Conservation (phyloP, 192 early-diverging fungal species). For the Jimgerdemannia lactiflua region DNA sequence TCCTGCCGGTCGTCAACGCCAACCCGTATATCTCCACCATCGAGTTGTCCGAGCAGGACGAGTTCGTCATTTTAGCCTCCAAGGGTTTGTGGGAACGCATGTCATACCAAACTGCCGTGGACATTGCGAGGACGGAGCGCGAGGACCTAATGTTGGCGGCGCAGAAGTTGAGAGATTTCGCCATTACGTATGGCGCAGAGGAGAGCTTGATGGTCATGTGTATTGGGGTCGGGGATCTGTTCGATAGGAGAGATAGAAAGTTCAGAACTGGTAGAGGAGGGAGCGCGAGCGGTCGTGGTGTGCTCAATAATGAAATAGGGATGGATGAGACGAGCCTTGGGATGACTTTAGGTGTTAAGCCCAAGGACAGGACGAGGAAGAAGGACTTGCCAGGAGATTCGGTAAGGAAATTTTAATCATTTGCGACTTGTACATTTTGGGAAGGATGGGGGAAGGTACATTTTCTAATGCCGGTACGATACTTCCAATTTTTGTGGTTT, state of each 20-base stretch:
- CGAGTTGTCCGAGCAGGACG: slow-evolving; percentile 75
- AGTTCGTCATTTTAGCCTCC: slow-evolving; percentile 76
- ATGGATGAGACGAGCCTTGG: slow-evolving; percentile 15
- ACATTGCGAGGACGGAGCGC: slow-evolving; percentile 79
- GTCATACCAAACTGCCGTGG: slow-evolving; percentile 77
- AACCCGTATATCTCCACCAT: slow-evolving; percentile 76
- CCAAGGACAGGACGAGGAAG: slow-evolving; percentile 35
- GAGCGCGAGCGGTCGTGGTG: slow-evolving; percentile 19
- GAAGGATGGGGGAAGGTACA: too few relatives aligned
- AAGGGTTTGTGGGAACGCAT: slow-evolving; percentile 76
- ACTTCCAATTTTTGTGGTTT: slow-evolving; percentile 2
- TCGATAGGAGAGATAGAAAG: slow-evolving; percentile 39
- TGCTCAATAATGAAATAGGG: slow-evolving; percentile 12
- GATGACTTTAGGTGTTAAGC: slow-evolving; percentile 17
- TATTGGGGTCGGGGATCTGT: slow-evolving; percentile 80
- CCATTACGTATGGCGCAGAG: slow-evolving; percentile 75
- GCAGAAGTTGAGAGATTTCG: slow-evolving; percentile 83
- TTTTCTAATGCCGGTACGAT: too few relatives aligned
- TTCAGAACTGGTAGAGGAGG: slow-evolving; percentile 19
- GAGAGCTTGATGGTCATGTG: slow-evolving; percentile 87
- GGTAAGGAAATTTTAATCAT: slow-evolving; percentile 25
- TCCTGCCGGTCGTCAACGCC: slow-evolving; percentile 80
- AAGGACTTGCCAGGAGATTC: slow-evolving; percentile 51
- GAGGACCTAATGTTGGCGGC: slow-evolving; percentile 73
- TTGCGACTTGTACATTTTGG: too few relatives aligned